Percentiles rank a stretch among this genome's conserved stretches.
Evolutionary conservation across 179 eudicot genomes (phyloP).

Genomic region (Heliamphora pulchella): DNA sequence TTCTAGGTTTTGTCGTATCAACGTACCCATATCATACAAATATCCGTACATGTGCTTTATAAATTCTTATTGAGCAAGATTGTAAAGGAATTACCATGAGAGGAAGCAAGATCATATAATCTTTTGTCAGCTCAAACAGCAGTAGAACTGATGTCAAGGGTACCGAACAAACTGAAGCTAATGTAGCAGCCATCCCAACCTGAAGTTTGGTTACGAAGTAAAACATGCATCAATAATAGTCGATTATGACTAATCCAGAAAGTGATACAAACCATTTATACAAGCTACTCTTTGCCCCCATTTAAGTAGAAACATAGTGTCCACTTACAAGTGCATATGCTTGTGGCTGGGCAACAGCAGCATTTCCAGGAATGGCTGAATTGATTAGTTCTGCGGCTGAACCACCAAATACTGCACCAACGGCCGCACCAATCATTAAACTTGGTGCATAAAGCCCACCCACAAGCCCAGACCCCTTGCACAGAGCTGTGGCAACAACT

Average conservation of each 20-base stretch:
- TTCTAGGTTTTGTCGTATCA: too few species aligned
- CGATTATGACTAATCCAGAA: slow-evolving; percentile 3
- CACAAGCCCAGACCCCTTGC: slow-evolving; percentile 95
- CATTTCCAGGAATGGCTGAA: slow-evolving; percentile 78
- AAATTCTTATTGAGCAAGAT: slow-evolving; percentile 11
- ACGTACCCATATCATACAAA: too few species aligned
- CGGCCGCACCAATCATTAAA: slow-evolving; percentile 99
- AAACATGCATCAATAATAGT: not conserved
- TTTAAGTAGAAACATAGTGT: slow-evolving; percentile 10
- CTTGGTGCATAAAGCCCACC: slow-evolving; percentile 99
- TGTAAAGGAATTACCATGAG: slow-evolving; percentile 59
- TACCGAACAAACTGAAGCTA: slow-evolving; percentile 94
- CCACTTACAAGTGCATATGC: slow-evolving; percentile 81
- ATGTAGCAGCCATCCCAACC: slow-evolving; percentile 99
- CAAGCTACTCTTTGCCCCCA: not conserved
- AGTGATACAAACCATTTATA: not conserved
- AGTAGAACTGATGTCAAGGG: slow-evolving; percentile 96
- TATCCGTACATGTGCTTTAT: not conserved
- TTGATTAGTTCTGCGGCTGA: slow-evolving; percentile 75
- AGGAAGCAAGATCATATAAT: slow-evolving; percentile 94
- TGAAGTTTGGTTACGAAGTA: slow-evolving; percentile 27
- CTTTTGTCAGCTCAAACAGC: slow-evolving; percentile 92
- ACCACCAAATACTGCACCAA: slow-evolving; percentile 99
- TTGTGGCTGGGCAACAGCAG: slow-evolving; percentile 93
- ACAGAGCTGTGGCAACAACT: slow-evolving; percentile 88